Base-by-base conservation (phyloP, 2,329 filamentous ascomycete species). In the Acephala macrosclerotiorum region DNA sequence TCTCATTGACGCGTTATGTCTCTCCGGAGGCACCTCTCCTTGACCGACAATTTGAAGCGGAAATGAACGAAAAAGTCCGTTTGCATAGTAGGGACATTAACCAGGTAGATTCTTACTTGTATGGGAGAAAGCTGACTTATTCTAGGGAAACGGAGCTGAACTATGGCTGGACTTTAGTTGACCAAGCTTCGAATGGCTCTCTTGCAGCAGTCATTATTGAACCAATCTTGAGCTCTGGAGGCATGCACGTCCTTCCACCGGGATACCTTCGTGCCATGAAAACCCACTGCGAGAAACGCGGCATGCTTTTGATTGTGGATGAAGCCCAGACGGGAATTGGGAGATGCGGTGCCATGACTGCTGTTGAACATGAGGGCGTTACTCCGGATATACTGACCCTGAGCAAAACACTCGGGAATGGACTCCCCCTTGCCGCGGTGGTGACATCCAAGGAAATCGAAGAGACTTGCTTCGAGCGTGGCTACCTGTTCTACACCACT, bases 131-230 rank as follows among this genome's bases (percentile, higher is more conserved):
- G 45, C 49, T 53, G 25, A 53, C 18, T 16, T 3, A 12, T n/a
- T 1, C 4, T 14, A 53, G 49, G 88, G 80, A 87, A 68, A 83
- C 85, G 0, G 88, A 91, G 73, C 77, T 91, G 11, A 82, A 87
- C 14, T 90, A 85, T 70, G 87, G 86, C 5, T 90, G 86, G 81
- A 78, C 79, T 22, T 79, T 90, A 76, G 79, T 91, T 22, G 87
- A 91, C 68, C 79, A 82, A 56, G 83, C 85, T 60, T 67, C 66
- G 6, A 64, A 47, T 33, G 88, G 88, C 0, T 89, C 87, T 0
- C 80, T 91, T 1, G 88, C 88, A 0, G 88, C 88, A 0, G 83
- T 87, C 36, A 86, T 91, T 62, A 75, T 90, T 58, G 87, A 90
- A 71, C 85, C 85, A 2, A 69, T 70, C 20, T 61, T 70, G 0